Evolutionary conservation across 345 rosid genomes (phyloP).

Genomic region (Cardamine occulta): DNA sequence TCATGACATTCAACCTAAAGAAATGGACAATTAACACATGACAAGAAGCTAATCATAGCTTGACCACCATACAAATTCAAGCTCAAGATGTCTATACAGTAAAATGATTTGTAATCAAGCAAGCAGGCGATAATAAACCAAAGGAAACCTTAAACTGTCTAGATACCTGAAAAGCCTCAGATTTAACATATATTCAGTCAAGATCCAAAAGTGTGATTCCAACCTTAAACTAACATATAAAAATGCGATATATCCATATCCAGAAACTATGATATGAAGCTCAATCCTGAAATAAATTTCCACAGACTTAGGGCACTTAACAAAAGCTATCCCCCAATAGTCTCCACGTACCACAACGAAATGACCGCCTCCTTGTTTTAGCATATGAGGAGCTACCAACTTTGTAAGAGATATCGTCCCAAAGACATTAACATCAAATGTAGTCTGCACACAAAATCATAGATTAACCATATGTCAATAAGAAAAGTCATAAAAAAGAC

Average conservation of each 20-base stretch:
- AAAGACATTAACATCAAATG: slow-evolving; percentile 77
- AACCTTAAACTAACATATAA: slow-evolving; percentile 12
- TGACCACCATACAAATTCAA: background rate
- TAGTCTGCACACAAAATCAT: slow-evolving; percentile 57
- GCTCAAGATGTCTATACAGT: background rate
- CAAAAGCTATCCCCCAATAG: slow-evolving; percentile 20
- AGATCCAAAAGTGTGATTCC: background rate
- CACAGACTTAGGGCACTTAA: slow-evolving; percentile 6
- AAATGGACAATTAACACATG: slow-evolving; percentile 7
- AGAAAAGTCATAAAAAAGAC: background rate
- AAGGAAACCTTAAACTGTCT: slow-evolving; percentile 11
- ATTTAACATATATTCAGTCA: slow-evolving; percentile 6
- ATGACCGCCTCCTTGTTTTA: slow-evolving; percentile 81
- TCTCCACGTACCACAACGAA: slow-evolving; percentile 88
- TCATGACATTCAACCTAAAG: slow-evolving; percentile 2
- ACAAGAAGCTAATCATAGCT: background rate
- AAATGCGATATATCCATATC: background rate
- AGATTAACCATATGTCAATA: slow-evolving; percentile 1
- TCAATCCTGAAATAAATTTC: background rate
- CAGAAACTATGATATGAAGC: background rate
- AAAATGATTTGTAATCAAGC: background rate
- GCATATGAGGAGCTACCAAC: slow-evolving; percentile 77
- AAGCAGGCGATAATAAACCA: background rate
- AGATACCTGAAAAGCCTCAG: background rate
- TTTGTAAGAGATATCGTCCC: slow-evolving; percentile 90